Percentiles rank a stretch among this genome's conserved stretches.
phyloP scores from a whole-genome alignment of 2,329 filamentous ascomycete genomes.

The Paracoccidioides lutzii region DNA sequence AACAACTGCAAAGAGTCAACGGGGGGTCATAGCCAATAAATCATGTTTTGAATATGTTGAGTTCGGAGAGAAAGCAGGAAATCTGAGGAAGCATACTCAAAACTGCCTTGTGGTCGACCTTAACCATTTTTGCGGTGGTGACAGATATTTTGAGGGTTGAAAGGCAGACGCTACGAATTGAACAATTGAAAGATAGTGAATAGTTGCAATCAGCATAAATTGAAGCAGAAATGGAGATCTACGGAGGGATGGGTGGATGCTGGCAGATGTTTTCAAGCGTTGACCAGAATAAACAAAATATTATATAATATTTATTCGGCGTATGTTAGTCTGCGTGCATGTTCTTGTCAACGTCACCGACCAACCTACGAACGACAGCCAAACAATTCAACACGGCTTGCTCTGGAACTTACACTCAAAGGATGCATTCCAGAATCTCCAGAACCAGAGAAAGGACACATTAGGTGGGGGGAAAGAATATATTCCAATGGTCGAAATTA shows the following conservation, averaged over 20 bases:
- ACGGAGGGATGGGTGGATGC: background rate
- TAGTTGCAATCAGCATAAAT: background rate
- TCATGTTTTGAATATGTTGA: conserved; percentile 18
- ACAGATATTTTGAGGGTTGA: background rate
- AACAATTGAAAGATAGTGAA: background rate
- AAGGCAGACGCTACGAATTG: conserved; percentile 1
- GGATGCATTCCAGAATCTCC: background rate
- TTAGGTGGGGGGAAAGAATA: background rate
- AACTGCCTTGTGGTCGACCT: conserved; percentile 57
- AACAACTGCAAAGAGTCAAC: conserved; percentile 54
- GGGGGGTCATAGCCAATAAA: conserved; percentile 10
- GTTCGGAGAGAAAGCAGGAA: conserved; percentile 9
- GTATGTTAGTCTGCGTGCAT: background rate
- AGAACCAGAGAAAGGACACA: background rate
- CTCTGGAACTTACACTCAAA: background rate
- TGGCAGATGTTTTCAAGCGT: background rate
- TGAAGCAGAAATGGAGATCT: background rate
- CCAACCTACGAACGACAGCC: background rate
- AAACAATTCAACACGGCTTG: background rate
- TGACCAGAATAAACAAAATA: background rate
- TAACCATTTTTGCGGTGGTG: conserved; percentile 40
- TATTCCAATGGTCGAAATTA: background rate
- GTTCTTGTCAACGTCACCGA: background rate
- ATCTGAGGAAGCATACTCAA: conserved; percentile 41
- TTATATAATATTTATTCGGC: background rate